Base-by-base conservation (phyloP, 306 rosid genomes). In the Adenanthera pavonina region DNA sequence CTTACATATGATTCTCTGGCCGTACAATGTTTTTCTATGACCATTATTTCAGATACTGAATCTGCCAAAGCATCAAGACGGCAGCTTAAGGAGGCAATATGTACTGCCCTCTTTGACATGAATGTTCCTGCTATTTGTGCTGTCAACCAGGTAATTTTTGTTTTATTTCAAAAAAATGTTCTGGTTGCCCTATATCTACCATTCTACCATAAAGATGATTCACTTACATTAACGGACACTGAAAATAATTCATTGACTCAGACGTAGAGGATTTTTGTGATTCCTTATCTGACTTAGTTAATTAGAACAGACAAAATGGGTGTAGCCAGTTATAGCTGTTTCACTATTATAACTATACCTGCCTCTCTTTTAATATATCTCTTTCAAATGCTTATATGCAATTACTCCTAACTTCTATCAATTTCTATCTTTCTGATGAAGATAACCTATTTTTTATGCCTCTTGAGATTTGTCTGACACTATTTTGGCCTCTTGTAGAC, bases 51-150 rank as follows among this genome's bases (percentile, higher is more conserved):
- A 95, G 99, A 95, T 90, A 91, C 97, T 60, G 94, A 91, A 87
- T 78, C 93, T 62, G 94, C 97, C 46, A 90, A 77, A 91, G 92
- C 94, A 82, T 92, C 95, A 0, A 91, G 97, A 74, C 84, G 56
- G 61, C 97, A 95, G 80, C 99, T 95, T 78, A 92, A 90, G 89
- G 92, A 95, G 66, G 88, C 95, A 72, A 88, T 92, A n/a, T 80
- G 85, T 76, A 52, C 88, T 64, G 91, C 89, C 74, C 76, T 95
- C 68, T 94, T 92, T 79, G 94, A 90, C 86, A 86, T 95, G 95
- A 87, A 93, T 76, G 99, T 91, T 81, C 97, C 99, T 44, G 89
- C 91, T 82, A 92, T 93, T 82, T 92, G 97, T 87, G 95, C 97
- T 62, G 86, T 95, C 80, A 92, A 87, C 88, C 99, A 95, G 95